Base-by-base conservation (phyloP, 2,329 filamentous ascomycete genomes). In the Bertia moriformis region DNA sequence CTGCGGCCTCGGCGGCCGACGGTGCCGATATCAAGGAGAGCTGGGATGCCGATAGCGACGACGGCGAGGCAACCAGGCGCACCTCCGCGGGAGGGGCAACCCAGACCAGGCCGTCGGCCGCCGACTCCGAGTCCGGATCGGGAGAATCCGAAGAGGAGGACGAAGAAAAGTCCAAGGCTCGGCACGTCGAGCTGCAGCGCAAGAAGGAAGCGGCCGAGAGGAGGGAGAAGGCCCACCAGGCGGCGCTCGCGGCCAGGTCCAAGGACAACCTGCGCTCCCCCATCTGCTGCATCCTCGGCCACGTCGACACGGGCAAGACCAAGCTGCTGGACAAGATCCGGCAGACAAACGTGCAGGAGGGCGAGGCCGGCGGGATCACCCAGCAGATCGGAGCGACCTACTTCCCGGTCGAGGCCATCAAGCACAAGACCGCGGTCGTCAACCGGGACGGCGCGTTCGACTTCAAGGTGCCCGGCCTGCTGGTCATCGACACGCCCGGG, bases 241-340 rank as follows among this genome's bases (percentile, higher is more conserved):
- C 87, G 45, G 91, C 91, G 14, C 61, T 95, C 55, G 88, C 86
- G 35, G 88, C 89, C 38, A 76, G 87, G 44, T 96, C 89, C 18
- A 87, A 83, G 61, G 88, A 98, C 57, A 81, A 98, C 61, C 74
- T 98, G 41, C 86, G 91, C 42, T 96, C 91, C 27, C 91, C 91
- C 39, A 98, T 98, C 62, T 96, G 91, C 71, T 96, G 89, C 80
- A 98, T 98, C 73, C 77, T 98, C 46, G 91, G 91, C 53, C 91
- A 98, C 75, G 91, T 98, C 74, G 91, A 98, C 78, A 98, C 93
- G 36, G 91, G 91, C 59, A 98, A 98, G 69, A 98, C 91, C n/a
- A 98, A 96, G 67, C 69, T 98, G 45, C 73, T 98, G 42, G 91
- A 98, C 69, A 98, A 96, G 68, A 85, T 98, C 54, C 83, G 91